Conservation (phyloP, 2,329 filamentous ascomycete genomes). For the Microcyclospora pomicola region DNA sequence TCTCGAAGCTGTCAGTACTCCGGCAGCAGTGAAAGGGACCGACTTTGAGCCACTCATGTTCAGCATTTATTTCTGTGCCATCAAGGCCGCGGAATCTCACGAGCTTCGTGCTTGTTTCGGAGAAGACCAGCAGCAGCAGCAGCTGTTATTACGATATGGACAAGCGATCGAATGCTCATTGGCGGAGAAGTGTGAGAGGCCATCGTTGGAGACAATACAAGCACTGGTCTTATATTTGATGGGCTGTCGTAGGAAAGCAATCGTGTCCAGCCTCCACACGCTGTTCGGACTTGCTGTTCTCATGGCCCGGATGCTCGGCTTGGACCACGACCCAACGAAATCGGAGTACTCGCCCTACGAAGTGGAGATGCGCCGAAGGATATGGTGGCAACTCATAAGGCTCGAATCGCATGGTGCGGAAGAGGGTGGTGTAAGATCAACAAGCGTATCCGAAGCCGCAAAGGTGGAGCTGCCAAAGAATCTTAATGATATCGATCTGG, state of each 20-base stretch:
- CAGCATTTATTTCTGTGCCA: slow-evolving; percentile 3
- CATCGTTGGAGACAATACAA: slow-evolving; percentile 3
- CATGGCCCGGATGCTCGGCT: slow-evolving; percentile 8
- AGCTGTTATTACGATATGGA: slow-evolving; percentile 4
- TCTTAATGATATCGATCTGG: slow-evolving; percentile 16
- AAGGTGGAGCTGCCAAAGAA: slow-evolving; percentile 12
- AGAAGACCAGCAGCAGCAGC: neutral
- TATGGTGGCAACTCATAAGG: slow-evolving; percentile 15
- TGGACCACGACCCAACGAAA: slow-evolving; percentile 7
- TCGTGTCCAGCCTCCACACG: slow-evolving; percentile 1
- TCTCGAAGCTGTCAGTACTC: slow-evolving; percentile 1
- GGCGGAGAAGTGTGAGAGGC: slow-evolving; percentile 3
- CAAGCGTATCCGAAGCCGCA: slow-evolving; percentile 11
- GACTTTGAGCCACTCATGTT: slow-evolving; percentile 4
- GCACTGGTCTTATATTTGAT: slow-evolving; percentile 8
- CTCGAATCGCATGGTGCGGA: slow-evolving; percentile 16
- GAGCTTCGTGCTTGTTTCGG: neutral
- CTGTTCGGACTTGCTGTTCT: slow-evolving; percentile 9
- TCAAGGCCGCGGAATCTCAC: slow-evolving; percentile 1
- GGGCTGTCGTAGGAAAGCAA: slow-evolving; percentile 4
- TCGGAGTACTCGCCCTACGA: slow-evolving; percentile 5
- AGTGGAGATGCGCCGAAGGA: slow-evolving; percentile 9
- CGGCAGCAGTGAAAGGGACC: no score
- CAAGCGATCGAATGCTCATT: slow-evolving; percentile 2
- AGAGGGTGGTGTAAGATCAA: slow-evolving; percentile 9